Evolutionary conservation across 805 yeast species (phyloP).

Genomic region (Priceomyces fermenticarens): DNA sequence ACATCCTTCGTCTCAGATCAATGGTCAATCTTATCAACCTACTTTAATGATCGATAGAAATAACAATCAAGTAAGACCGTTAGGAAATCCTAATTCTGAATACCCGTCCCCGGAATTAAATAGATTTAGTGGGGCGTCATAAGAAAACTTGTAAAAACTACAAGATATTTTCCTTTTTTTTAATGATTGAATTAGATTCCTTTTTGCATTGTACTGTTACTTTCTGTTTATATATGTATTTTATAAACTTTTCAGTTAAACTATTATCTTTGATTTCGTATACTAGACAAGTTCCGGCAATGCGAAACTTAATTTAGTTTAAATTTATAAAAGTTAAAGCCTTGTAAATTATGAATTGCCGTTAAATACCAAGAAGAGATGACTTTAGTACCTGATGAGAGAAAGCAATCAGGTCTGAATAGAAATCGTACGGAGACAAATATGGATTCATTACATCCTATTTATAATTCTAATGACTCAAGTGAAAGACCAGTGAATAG

Average conservation of each 20-base stretch:
- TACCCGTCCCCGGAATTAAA: conserved; percentile 1
- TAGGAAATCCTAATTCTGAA: background rate
- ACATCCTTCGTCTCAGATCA: background rate
- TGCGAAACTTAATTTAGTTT: too few species aligned
- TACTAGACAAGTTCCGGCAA: too few species aligned
- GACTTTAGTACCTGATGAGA: too few species aligned
- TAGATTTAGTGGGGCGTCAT: conserved; percentile 1
- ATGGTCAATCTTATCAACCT: background rate
- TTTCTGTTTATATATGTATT: background rate
- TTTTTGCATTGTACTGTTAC: background rate
- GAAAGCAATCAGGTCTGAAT: background rate
- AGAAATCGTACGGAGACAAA: background rate
- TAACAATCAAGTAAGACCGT: background rate
- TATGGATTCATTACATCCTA: background rate
- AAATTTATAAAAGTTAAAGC: too few species aligned
- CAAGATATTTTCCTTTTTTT: background rate
- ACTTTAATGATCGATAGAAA: background rate
- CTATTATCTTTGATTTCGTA: too few species aligned
- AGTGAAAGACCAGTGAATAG: conserved; percentile 1
- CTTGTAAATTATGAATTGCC: too few species aligned
- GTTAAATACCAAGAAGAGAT: too few species aligned
- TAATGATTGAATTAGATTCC: background rate
- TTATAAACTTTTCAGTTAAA: too few species aligned
- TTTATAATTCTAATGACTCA: conserved; percentile 3
- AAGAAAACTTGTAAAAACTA: background rate